phyloP scores from a whole-genome alignment of 257 asterid species.

The Forsythia suspensa region DNA sequence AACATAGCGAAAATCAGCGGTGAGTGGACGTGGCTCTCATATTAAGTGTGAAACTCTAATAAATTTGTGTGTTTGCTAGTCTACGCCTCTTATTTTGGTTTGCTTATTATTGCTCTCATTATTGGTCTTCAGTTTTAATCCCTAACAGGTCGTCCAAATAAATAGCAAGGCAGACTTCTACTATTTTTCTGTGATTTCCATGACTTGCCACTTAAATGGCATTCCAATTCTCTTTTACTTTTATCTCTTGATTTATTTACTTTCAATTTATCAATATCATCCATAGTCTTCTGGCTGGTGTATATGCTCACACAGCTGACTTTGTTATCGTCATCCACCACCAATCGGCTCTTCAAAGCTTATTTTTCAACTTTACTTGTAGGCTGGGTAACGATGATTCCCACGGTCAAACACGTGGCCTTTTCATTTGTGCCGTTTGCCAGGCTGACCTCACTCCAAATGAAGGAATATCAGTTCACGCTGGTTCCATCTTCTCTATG shows the following conservation, averaged over 20 bases:
- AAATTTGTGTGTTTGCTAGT: too few relatives aligned
- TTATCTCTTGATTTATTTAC: neutral
- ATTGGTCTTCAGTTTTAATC: neutral
- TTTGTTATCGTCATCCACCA: neutral
- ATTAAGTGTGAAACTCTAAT: neutral
- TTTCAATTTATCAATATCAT: neutral
- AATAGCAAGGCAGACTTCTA: neutral
- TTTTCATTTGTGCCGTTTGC: constrained; percentile 70
- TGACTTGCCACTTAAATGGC: neutral
- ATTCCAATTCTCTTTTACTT: neutral
- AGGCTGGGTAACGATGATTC: constrained; percentile 68
- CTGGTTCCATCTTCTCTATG: constrained; percentile 72
- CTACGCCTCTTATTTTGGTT: neutral
- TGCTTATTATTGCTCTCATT: neutral
- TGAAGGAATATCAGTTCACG: constrained; percentile 79
- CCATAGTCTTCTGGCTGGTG: neutral
- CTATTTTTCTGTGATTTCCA: neutral
- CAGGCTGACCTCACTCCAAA: constrained; percentile 59
- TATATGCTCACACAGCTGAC: neutral
- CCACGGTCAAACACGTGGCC: constrained; percentile 36
- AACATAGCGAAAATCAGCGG: neutral
- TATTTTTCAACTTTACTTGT: constrained; percentile 13
- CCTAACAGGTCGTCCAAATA: neutral
- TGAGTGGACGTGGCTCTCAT: neutral
- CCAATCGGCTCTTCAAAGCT: neutral